Conservation (phyloP, 495 filamentous ascomycete species). For the Podospora pseudocomata region DNA sequence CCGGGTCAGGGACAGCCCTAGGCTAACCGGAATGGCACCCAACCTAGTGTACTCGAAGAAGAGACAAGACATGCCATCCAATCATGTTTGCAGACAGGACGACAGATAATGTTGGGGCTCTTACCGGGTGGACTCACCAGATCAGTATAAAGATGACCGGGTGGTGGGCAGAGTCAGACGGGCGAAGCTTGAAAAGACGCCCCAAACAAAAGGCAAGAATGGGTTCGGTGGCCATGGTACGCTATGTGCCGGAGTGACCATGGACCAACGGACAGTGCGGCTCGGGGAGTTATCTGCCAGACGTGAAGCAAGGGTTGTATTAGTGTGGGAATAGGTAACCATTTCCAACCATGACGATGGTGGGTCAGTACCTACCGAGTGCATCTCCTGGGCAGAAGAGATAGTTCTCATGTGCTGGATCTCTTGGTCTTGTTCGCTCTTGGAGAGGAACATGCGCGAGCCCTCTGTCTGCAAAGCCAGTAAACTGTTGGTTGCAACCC, state of each 20-base stretch:
- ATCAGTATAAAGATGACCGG: background rate
- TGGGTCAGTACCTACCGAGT: too few relatives aligned
- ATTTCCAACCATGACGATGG: background rate
- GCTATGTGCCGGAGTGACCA: background rate
- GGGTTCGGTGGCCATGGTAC: background rate
- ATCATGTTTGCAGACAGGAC: background rate
- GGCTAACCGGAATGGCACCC: background rate
- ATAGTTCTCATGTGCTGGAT: too few relatives aligned
- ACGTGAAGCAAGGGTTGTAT: background rate
- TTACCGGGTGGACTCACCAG: background rate
- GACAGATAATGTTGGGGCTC: background rate
- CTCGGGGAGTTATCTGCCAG: background rate
- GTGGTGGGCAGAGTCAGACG: background rate
- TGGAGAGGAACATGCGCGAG: too few relatives aligned
- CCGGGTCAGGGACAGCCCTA: background rate
- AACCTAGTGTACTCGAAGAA: background rate
- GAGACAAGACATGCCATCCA: background rate
- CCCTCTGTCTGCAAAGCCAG: too few relatives aligned
- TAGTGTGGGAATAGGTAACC: background rate
- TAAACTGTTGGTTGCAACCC: too few relatives aligned
- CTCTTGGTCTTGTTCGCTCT: too few relatives aligned
- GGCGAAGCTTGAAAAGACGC: too few relatives aligned
- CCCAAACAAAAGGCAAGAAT: background rate
- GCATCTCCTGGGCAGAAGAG: too few relatives aligned
- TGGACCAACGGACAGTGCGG: background rate